A percentile compares a stretch with the other conserved stretches of the same genome.
Conservation (phyloP, 164 flowering plant species). For the Chloranthus sessilifolius region DNA sequence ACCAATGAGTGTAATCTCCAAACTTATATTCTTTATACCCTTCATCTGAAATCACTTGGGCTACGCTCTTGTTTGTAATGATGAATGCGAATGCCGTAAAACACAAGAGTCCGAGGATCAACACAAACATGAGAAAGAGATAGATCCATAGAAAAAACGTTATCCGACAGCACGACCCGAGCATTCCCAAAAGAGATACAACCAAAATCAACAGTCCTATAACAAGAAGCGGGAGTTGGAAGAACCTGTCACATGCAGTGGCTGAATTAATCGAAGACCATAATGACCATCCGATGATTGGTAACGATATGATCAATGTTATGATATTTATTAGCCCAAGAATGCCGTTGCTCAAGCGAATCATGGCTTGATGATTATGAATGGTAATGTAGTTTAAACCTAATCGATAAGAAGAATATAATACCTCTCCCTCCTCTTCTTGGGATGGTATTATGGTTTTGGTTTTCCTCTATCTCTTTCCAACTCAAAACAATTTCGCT, state of each 20-base stretch:
- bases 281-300: slow-evolving; percentile 5
- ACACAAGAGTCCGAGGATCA: slow-evolving; percentile 30
- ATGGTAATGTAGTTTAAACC: too few species aligned
- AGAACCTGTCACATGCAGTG: slow-evolving; percentile 30
- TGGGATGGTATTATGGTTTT: too few species aligned
- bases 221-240: slow-evolving; percentile 32
- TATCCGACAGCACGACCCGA: slow-evolving; percentile 35
- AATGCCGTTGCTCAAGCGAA: slow-evolving; percentile 39
- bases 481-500: too few species aligned
- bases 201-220: slow-evolving; percentile 27
- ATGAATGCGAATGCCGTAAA: slow-evolving; percentile 41
- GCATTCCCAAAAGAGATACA: slow-evolving; percentile 29
- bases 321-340: slow-evolving; percentile 31
- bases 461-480: too few species aligned
- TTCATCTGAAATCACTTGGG: slow-evolving; percentile 25
- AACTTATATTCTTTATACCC: slow-evolving; percentile 37
- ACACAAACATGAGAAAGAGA: slow-evolving; percentile 25
- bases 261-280: slow-evolving; percentile 8
- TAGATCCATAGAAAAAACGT: slow-evolving; percentile 36
- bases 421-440: too few species aligned
- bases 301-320: slow-evolving; percentile 20
- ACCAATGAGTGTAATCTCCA: slow-evolving; percentile 60
- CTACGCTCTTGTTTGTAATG: slow-evolving; percentile 51
- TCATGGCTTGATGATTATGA: too few species aligned
- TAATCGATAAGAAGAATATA: too few species aligned